Evolutionary conservation across 2,329 filamentous ascomycete genomes (phyloP), one percentile per base, ranked within the genome.

Genomic region (Fusarium sp.): DNA sequence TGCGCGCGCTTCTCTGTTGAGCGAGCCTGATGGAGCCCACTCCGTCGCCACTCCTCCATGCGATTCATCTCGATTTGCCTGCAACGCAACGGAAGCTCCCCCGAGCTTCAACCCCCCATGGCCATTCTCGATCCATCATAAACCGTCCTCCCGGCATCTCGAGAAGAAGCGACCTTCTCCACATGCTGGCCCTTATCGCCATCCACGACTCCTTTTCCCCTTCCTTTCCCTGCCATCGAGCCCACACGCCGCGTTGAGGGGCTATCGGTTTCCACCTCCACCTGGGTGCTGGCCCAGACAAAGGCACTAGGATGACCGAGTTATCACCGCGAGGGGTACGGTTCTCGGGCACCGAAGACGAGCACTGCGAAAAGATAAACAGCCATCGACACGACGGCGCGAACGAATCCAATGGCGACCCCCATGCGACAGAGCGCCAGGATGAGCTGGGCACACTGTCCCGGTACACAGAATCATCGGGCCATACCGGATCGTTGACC

Each of bases 261-360:
- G 70, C 67, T 51, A 67, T 75, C 65, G 66, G 44, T 67, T 66
- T 74, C 67, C 62, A 66, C 68, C 67, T 69, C 65, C 64, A 67
- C 60, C 64, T 65, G 40, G 67, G 67, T 62, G 65, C 68, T 66
- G 71, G 64, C 63, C 64, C 66, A 68, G 67, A 58, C 62, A 56
- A 66, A 75, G 61, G 56, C 58, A 57, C 61, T 55, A 75, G 62
- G 61, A 83, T 83, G 77, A 80, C 84, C 76, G 88, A 91, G 72
- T 80, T 85, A 38, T 88, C 88, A 12, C 87, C 88, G 59, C 86
- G 88, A 75, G 84, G 85, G 71, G 87, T 91, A 72, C 87, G 89
- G 72, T 91, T 91, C 77, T 87, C 87, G 53, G 84, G 85, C 68
- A 80, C 81, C 78, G 87, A 87, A 66, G 85, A 87, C 27, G 81